Conservation (phyloP, 1,139 yeast species). For the Suhomyces maxii region DNA sequence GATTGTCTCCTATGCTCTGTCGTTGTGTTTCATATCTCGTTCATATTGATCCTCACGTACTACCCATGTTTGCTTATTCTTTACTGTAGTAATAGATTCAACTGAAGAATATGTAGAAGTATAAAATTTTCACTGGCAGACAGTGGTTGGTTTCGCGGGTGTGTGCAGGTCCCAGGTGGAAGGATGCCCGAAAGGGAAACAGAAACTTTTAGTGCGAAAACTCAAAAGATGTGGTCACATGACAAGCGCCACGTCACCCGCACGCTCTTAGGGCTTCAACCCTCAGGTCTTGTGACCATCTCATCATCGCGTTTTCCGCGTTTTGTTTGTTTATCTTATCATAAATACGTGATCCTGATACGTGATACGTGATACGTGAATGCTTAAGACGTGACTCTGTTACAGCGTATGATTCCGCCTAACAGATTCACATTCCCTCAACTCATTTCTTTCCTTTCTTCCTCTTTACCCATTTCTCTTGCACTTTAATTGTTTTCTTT, state of each 20-base stretch:
- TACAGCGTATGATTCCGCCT: neutral
- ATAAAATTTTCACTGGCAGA: conserved; percentile 11
- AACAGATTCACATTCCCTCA: neutral
- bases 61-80: conserved; percentile 59
- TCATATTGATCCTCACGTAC: conserved; percentile 42
- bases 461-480: neutral
- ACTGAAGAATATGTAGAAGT: conserved; percentile 7
- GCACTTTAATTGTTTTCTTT: neutral
- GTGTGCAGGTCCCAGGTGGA: conserved; percentile 8
- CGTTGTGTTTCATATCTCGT: neutral
- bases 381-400: neutral
- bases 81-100: conserved; percentile 15
- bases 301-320: conserved; percentile 3
- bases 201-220: neutral
- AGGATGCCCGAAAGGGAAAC: neutral
- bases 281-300: neutral
- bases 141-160: conserved; percentile 6
- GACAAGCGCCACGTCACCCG: neutral
- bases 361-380: conserved; percentile 1
- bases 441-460: neutral
- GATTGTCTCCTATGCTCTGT: neutral
- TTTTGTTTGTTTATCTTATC: conserved; percentile 10
- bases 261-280: conserved; percentile 5
- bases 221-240: neutral
- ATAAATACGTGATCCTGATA: neutral